Percentiles rank a stretch among this genome's conserved stretches.
Conservation (phyloP, 805 yeast species). For the Candida boidinii region DNA sequence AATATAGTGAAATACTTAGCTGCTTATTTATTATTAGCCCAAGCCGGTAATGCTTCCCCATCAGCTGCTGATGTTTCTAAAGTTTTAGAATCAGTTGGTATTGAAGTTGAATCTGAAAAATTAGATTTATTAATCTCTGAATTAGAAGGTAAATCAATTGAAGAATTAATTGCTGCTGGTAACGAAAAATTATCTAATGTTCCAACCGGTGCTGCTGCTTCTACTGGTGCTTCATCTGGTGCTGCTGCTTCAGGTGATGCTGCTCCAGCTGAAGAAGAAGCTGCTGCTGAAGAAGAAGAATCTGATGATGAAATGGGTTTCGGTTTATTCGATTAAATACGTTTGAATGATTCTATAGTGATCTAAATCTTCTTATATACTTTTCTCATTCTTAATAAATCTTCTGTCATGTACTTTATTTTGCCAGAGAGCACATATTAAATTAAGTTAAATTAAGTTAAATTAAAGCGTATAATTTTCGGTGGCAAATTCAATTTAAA, state of each 20-base stretch:
- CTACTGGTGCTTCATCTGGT: constrained; percentile 48
- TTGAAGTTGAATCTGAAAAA: constrained; percentile 75
- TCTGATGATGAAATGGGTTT: constrained; percentile 68
- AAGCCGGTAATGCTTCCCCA: constrained; percentile 82
- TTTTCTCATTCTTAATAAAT: not conserved
- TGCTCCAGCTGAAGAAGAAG: constrained; percentile 50
- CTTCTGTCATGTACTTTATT: too few relatives aligned
- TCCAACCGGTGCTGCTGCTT: constrained; percentile 78
- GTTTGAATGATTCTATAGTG: not conserved
- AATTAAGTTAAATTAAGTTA: too few relatives aligned
- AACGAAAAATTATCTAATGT: constrained; percentile 72
- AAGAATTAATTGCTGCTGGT: constrained; percentile 74
- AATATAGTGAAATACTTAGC: constrained; percentile 79
- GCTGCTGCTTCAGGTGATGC: constrained; percentile 46
- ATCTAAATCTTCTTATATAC: not conserved
- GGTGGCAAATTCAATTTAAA: too few relatives aligned
- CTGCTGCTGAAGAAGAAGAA: constrained; percentile 41
- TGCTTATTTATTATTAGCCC: constrained; percentile 83
- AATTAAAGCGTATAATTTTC: too few relatives aligned
- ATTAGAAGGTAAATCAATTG: constrained; percentile 68
- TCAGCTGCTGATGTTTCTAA: constrained; percentile 68
- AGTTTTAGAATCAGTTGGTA: constrained; percentile 68
- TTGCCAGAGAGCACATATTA: too few relatives aligned
- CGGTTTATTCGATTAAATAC: constrained; percentile 91
- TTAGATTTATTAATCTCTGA: constrained; percentile 62